Evolutionary conservation across 2,329 filamentous ascomycete genomes (phyloP), one percentile per base, ranked within the genome.

Genomic region (Phialocephala sp.): DNA sequence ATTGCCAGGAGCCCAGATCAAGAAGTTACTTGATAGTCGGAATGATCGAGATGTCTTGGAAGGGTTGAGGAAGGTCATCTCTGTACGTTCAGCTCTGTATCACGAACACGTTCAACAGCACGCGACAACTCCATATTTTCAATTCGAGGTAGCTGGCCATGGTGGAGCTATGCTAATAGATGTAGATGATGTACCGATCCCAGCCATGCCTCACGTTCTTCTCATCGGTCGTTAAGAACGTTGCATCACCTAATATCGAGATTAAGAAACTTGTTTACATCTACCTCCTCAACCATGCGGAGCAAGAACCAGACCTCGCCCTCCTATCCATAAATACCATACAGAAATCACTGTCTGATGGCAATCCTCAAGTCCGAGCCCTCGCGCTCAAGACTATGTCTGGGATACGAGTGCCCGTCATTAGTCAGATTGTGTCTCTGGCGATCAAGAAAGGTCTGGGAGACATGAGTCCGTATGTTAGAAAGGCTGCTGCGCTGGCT

Each of bases 231-330:
- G 93, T 99, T 78, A 99, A 99, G 82, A 99, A 98, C 73, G 93
- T 97, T 66, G 94, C 94, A 35, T 97, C 92, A 43, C 91, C 94
- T 15, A 97, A 93, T 74, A 85, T 97, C 73, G 93, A 97, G 75
- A 94, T 98, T 79, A 96, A 97, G 81, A 98, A 98, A 79, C 88
- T 99, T 63, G 95, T 99, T 68, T 99, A 99, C 83, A 97, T 97
- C 77, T 99, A 97, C 80, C 89, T 99, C 68, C 90, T 98, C 67
- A 92, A 96, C 77, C 94, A 99, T 84, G 95, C 95, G 77, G 95
- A 98, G 78, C 89, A 93, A 69, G 95, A 98, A 76, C 95, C 94
- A 65, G 95, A 99, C 79, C 91, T 97, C 55, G 94, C 95, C 22
- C 86, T 99, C 43, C 86, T 99, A 54, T 97, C 94, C 66, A 97